Conservation (phyloP, 2,329 filamentous ascomycete genomes). For the Trichoderma breve region DNA sequence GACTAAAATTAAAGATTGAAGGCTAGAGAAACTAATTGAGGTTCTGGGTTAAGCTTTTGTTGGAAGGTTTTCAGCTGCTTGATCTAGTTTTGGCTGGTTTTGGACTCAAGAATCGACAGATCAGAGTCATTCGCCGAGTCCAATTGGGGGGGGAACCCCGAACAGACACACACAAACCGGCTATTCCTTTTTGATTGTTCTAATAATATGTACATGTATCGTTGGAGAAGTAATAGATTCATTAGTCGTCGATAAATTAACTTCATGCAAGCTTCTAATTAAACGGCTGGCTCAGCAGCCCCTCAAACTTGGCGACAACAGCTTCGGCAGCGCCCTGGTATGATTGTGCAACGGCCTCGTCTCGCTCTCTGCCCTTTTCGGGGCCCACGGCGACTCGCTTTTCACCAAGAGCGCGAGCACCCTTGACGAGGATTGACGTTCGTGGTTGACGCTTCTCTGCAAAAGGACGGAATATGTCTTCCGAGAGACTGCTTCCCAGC, state of each 20-base stretch:
- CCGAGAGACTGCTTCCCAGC: neutral
- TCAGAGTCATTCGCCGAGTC: neutral
- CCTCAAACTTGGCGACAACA: slow-evolving; percentile 16
- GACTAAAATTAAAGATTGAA: neutral
- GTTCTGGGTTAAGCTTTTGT: neutral
- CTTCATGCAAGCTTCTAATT: neutral
- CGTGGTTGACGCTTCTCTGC: slow-evolving; percentile 27
- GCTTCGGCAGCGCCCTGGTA: slow-evolving; percentile 1
- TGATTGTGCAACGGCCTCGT: slow-evolving; percentile 6
- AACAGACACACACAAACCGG: neutral
- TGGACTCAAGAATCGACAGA: neutral
- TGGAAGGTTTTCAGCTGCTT: neutral
- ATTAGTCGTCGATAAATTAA: neutral
- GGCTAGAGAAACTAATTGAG: neutral
- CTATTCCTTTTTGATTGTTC: neutral
- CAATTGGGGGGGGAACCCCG: neutral
- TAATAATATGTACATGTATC: neutral
- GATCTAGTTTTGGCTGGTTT: neutral
- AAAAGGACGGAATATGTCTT: slow-evolving; percentile 19
- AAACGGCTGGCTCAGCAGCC: slow-evolving; percentile 13
- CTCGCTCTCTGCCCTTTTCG: slow-evolving; percentile 20
- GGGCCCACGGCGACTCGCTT: slow-evolving; percentile 23
- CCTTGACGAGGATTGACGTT: slow-evolving; percentile 25
- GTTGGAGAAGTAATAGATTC: neutral
- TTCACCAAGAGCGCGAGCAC: slow-evolving; percentile 24